A percentile compares a stretch with the other conserved stretches of the same genome.
Evolutionary conservation across 208 protist genomes (phyloP).

Genomic region (Crithidia fasciculata): DNA sequence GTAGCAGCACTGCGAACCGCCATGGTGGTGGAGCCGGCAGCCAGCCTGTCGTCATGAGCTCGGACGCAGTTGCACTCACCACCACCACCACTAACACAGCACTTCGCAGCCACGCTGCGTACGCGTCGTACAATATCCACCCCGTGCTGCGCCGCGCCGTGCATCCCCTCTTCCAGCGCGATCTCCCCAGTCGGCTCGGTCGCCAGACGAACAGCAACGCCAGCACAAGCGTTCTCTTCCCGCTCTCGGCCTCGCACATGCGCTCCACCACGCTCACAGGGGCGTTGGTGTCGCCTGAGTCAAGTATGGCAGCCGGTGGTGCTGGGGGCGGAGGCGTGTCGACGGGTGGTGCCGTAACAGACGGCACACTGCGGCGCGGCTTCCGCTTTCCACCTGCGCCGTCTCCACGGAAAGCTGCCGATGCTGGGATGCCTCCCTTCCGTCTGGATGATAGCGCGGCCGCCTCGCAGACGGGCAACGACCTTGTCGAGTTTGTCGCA

Average conservation of each 20-base stretch:
- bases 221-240: constrained; percentile 1
- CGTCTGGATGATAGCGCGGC: too few relatives aligned
- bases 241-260: not conserved
- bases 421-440: too few relatives aligned
- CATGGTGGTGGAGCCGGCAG: too few relatives aligned
- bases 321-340: too few relatives aligned
- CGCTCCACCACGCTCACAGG: not conserved
- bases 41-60: not conserved
- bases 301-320: too few relatives aligned
- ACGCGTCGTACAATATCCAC: constrained; percentile 28
- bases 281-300: not conserved
- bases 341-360: not conserved
- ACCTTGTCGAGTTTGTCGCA: too few relatives aligned
- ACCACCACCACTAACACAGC: not conserved
- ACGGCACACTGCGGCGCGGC: not conserved
- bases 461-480: too few relatives aligned
- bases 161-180: constrained; percentile 26
- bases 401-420: not conserved
- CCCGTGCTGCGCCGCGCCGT: constrained; percentile 15
- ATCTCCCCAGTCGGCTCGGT: not conserved
- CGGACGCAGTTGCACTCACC: not conserved
- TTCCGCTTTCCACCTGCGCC: not conserved
- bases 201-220: not conserved
- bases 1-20: too few relatives aligned
- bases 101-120: not conserved